Percentiles rank a stretch among this genome's conserved stretches.
Conservation (phyloP, 2,329 filamentous ascomycete species). For the Phaeoacremonium minimum region DNA sequence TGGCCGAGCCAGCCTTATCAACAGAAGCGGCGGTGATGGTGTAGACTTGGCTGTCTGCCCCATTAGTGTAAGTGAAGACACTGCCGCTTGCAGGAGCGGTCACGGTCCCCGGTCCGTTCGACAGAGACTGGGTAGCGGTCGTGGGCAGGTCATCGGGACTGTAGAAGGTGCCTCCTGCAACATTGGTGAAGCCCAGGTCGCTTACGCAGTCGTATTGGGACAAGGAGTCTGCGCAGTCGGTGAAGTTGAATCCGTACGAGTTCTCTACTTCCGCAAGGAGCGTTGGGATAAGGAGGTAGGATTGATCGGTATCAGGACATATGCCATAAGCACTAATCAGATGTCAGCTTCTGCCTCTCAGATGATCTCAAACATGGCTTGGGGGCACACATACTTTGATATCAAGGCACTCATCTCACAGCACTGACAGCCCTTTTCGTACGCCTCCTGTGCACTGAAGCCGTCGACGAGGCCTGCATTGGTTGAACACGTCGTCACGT, state of each 20-base stretch:
- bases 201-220: slow-evolving; percentile 15
- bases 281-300: slow-evolving; percentile 1
- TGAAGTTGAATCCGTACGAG: neutral
- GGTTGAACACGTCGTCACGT: slow-evolving; percentile 11
- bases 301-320: slow-evolving; percentile 23
- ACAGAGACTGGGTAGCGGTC: slow-evolving; percentile 23
- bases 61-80: slow-evolving; percentile 27
- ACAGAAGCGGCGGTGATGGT: slow-evolving; percentile 25
- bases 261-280: neutral
- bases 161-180: slow-evolving; percentile 14
- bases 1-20: no score
- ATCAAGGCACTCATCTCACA: slow-evolving; percentile 27
- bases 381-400: slow-evolving; percentile 21
- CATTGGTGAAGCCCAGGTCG: slow-evolving; percentile 14
- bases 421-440: slow-evolving; percentile 25
- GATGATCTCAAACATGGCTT: neutral
- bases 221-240: slow-evolving; percentile 15
- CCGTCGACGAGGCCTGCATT: slow-evolving; percentile 15
- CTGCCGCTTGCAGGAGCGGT: slow-evolving; percentile 26
- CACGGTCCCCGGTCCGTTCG: slow-evolving; percentile 21
- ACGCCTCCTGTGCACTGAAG: slow-evolving; percentile 11
- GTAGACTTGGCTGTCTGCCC: slow-evolving; percentile 18
- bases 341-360: no score
- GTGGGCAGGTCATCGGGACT: slow-evolving; percentile 14
- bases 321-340: slow-evolving; percentile 23